Evolutionary conservation across 2,329 filamentous ascomycete species (phyloP), one percentile per base, ranked within the genome.

Genomic region (Diaporthe capsici): DNA sequence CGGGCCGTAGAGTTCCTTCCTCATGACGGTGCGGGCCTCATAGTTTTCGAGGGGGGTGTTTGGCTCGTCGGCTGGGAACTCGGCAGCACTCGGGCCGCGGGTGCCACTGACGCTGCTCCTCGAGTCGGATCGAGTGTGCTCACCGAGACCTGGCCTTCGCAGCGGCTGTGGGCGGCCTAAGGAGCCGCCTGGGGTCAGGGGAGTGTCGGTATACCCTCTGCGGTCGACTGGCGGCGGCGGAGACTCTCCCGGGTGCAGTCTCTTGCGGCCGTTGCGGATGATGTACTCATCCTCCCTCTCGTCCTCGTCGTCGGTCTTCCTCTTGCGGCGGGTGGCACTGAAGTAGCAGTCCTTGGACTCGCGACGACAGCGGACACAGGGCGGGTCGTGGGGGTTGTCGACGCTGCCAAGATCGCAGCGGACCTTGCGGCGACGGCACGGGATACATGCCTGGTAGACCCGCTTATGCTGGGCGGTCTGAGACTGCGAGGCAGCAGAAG

Each of bases 301-400:
- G 49, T 87, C 80, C 80, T 86, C 90, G 79, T 94, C 87, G 79
- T 88, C 91, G 65, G 90, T 90, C 88, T 97, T 97, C 82, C 95
- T 92, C 91, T 98, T 98, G 82, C 97, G 92, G 70, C 97, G 91
- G 44, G 96, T 98, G 28, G 95, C 95, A 77, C 95, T 98, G 88
- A 99, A 99, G 89, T 94, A 98, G 87, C 97, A 99, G 81, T 98
- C 94, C 84, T 98, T 98, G 86, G 93, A 95, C 87, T 99, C 97
- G 79, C 97, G 93, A 72, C 95, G 93, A 84, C 97, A 99, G 82
- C 97, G 92, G 76, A 96, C 94, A 84, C 97, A 99, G 3, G 97
- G 97, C 73, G 96, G 96, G 80, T 98, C 95, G 84, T 96, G 92
- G 34, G 97, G 97, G 81, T 97, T 96, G 85, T 98, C 97, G 82